Conservation (phyloP, 2,329 filamentous ascomycete genomes). For the Falciphora oryzae region DNA sequence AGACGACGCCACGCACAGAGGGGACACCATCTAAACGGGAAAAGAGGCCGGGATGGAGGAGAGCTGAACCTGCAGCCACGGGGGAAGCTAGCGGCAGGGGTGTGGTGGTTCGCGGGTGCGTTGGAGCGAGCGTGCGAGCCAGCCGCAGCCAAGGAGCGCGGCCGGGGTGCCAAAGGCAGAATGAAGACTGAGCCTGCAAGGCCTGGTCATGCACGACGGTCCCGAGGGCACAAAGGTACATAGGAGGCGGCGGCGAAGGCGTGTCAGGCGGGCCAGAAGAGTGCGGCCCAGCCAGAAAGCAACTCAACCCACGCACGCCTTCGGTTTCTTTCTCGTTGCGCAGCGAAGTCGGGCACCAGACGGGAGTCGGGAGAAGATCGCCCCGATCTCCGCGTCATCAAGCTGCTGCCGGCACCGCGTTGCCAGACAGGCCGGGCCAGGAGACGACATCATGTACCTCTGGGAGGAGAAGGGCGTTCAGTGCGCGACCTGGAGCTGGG, state of each 20-base stretch:
- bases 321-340: not conserved
- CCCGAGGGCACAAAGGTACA: too few species aligned
- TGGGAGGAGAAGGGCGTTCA: too few species aligned
- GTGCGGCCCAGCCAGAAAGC: too few species aligned
- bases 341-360: not conserved
- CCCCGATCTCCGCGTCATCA: not conserved
- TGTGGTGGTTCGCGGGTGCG: not conserved
- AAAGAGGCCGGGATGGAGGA: not conserved
- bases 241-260: too few species aligned
- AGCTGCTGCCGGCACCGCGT: not conserved
- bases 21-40: not conserved
- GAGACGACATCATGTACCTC: too few species aligned
- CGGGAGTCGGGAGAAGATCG: not conserved
- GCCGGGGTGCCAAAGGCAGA: not conserved
- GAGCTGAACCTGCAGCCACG: not conserved
- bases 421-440: not conserved
- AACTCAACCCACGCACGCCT: too few species aligned
- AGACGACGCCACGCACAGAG: not conserved
- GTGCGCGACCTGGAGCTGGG: too few species aligned
- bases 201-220: not conserved
- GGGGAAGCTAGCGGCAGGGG: not conserved
- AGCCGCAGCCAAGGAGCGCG: not conserved
- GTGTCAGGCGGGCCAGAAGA: too few species aligned
- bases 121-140: not conserved
- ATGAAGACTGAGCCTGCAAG: not conserved